A percentile compares a stretch with the other conserved stretches of the same genome.
Evolutionary conservation across 1,284 basidiomycete genomes (phyloP).

Genomic region (Peniophora sp.): DNA sequence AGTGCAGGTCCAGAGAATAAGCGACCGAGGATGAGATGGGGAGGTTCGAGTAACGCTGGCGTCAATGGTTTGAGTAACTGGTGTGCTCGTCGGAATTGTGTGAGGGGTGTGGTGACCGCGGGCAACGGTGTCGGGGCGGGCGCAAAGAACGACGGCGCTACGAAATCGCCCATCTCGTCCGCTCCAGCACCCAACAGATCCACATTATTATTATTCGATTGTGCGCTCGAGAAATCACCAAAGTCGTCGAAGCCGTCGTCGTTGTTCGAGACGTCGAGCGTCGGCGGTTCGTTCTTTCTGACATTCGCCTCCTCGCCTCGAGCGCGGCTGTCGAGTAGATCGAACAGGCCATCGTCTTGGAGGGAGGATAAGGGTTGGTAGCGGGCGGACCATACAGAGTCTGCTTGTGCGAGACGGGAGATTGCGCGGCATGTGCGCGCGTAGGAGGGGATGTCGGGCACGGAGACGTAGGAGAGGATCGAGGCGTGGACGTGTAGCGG

Average conservation of each 20-base stretch:
- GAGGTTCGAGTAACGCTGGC: constrained; percentile 36
- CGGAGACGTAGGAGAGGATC: constrained; percentile 63
- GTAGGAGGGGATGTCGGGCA: constrained; percentile 75
- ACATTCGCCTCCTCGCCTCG: constrained; percentile 27
- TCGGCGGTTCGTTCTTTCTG: constrained; percentile 44
- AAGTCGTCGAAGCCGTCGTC: constrained; percentile 59
- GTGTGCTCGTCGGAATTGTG: constrained; percentile 62
- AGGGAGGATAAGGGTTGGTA: constrained; percentile 54
- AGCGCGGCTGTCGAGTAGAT: constrained; percentile 46
- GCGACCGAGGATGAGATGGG: constrained; percentile 52
- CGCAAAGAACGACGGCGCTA: constrained; percentile 28
- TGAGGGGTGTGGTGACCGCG: constrained; percentile 19
- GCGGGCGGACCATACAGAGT: constrained; percentile 67
- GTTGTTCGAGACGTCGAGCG: constrained; percentile 47
- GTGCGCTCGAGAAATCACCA: constrained; percentile 71
- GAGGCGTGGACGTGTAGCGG: constrained; percentile 72
- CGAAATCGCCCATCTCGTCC: constrained; percentile 51
- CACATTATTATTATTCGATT: background rate
- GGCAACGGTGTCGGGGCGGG: constrained; percentile 13
- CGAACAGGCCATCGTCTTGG: constrained; percentile 42
- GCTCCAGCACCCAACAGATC: constrained; percentile 18
- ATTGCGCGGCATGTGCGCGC: constrained; percentile 61
- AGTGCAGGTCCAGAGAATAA: constrained; percentile 32
- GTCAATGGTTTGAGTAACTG: constrained; percentile 53
- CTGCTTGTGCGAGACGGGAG: constrained; percentile 57